These are phyloP conservation scores for Saccharomyces pastorianus DNA, from an alignment of 1,139 yeast genomes.

Conservation along the genomic window DNA sequence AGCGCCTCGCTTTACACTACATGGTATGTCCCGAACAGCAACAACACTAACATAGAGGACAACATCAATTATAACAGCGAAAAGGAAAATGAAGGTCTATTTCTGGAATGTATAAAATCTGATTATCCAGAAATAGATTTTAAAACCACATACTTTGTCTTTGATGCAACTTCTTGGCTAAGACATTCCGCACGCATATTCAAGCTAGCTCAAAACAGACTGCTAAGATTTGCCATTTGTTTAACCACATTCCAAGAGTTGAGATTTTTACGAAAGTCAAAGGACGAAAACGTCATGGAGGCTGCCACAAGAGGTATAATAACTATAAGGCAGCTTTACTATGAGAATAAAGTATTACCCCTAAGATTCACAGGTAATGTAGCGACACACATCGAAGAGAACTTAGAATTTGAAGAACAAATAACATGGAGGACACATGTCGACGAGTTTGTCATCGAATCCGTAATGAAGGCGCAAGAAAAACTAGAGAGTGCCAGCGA, in stretches of 20 bases:
- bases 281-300: slow-evolving; percentile 69
- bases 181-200: slow-evolving; percentile 71
- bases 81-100: not conserved
- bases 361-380: slow-evolving; percentile 60
- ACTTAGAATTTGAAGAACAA: slow-evolving; percentile 36
- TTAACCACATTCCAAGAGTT: slow-evolving; percentile 72
- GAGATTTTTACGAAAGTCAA: slow-evolving; percentile 62
- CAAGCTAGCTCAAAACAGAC: slow-evolving; percentile 56
- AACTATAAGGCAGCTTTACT: slow-evolving; percentile 57
- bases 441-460: slow-evolving; percentile 36
- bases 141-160: slow-evolving; percentile 47
- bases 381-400: slow-evolving; percentile 49
- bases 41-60: slow-evolving; percentile 4
- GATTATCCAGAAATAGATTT: slow-evolving; percentile 25
- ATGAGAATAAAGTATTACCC: slow-evolving; percentile 51
- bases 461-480: slow-evolving; percentile 29
- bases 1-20: slow-evolving; percentile 30
- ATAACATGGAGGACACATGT: slow-evolving; percentile 37
- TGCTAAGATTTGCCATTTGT: slow-evolving; percentile 55
- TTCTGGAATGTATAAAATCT: not conserved
- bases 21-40: slow-evolving; percentile 16
- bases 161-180: slow-evolving; percentile 76
- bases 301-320: slow-evolving; percentile 77
- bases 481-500: slow-evolving; percentile 18
- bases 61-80: not conserved